These are phyloP conservation scores for Cladorrhinum sp. DNA, from an alignment of 2,329 filamentous ascomycete genomes.

Conservation along the genomic window DNA sequence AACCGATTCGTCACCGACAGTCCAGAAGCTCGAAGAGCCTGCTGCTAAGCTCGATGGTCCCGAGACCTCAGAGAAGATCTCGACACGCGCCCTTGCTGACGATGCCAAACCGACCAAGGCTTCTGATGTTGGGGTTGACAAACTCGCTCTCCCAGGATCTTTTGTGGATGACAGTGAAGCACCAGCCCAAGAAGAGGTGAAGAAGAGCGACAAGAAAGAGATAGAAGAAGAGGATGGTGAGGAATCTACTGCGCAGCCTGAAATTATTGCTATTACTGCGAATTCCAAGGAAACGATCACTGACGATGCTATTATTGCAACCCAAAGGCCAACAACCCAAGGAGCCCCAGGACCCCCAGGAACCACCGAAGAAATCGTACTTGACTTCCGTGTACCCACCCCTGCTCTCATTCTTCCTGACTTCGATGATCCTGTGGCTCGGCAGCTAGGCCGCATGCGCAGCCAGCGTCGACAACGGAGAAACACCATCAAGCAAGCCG, in stretches of 20 bases:
- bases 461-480: conserved; percentile 46
- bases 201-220: conserved; percentile 19
- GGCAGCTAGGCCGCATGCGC: conserved; percentile 40
- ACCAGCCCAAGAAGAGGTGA: conserved; percentile 25
- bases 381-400: conserved; percentile 40
- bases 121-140: conserved; percentile 23
- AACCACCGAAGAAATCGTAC: conserved; percentile 27
- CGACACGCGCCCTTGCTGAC: conserved; percentile 5
- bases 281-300: conserved; percentile 25
- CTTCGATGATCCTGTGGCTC: conserved; percentile 37
- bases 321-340: conserved; percentile 24
- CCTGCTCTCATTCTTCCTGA: conserved; percentile 48
- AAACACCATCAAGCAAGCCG: conserved; percentile 44
- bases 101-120: conserved; percentile 20
- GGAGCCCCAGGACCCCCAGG: conserved; percentile 16
- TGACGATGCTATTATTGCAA: conserved; percentile 24
- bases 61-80: background rate
- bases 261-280: conserved; percentile 17
- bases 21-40: conserved; percentile 21
- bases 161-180: conserved; percentile 26
- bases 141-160: conserved; percentile 27
- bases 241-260: conserved; percentile 23
- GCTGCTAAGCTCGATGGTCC: conserved; percentile 19
- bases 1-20: conserved; percentile 8
- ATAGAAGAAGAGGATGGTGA: conserved; percentile 27